phyloP scores from a whole-genome alignment of 306 rosid genomes.

The Pterocarpus macrocarpus region DNA sequence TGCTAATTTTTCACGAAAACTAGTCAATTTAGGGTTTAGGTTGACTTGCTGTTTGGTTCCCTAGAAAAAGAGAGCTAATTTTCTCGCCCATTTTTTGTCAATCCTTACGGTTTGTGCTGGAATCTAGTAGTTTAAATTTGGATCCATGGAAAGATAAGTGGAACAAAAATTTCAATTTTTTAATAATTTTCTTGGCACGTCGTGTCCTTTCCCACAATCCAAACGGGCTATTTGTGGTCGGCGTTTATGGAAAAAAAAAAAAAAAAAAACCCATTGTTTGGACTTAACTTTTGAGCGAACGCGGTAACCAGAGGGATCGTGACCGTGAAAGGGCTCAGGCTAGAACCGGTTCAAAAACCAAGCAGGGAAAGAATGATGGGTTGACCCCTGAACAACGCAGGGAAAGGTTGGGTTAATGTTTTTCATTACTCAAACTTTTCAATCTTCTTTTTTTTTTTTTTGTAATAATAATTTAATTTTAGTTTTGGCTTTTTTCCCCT shows the following conservation, averaged over 20 bases:
- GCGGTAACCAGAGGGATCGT: slow-evolving; percentile 78
- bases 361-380: slow-evolving; percentile 63
- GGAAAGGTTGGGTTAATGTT: slow-evolving; percentile 67
- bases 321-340: slow-evolving; percentile 85
- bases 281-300: slow-evolving; percentile 69
- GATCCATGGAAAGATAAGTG: slow-evolving; percentile 1
- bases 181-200: background rate
- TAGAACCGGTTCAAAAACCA: slow-evolving; percentile 53
- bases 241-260: slow-evolving; percentile 19
- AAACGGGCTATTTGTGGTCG: background rate
- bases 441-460: background rate
- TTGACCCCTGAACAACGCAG: slow-evolving; percentile 89
- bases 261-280: slow-evolving; percentile 35
- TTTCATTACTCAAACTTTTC: background rate
- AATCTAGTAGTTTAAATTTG: background rate
- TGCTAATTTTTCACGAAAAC: background rate
- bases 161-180: background rate
- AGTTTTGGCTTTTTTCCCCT: background rate
- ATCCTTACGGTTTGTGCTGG: background rate
- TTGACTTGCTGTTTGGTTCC: slow-evolving; percentile 40
- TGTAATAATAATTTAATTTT: background rate
- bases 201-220: background rate
- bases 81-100: background rate
- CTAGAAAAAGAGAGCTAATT: background rate
- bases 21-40: slow-evolving; percentile 33